Conservation (phyloP, 2,329 filamentous ascomycete genomes). For the Ophiocordyceps camponoti-floridani region DNA sequence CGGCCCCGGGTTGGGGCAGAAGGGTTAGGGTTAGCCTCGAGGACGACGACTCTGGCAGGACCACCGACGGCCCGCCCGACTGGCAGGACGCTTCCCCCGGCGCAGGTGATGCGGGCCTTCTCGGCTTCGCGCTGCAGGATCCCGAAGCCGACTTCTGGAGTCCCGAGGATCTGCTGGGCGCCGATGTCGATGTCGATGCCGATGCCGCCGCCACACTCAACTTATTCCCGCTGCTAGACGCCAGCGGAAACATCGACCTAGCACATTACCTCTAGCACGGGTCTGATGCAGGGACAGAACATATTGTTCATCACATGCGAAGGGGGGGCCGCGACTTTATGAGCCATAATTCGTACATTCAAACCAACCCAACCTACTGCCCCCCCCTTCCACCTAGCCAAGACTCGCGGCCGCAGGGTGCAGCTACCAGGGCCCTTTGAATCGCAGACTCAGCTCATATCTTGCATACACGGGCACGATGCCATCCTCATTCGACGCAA, state of each 20-base stretch:
- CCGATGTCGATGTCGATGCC: constrained; percentile 17
- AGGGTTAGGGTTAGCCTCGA: no score
- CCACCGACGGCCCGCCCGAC: background rate
- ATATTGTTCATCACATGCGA: background rate
- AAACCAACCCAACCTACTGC: background rate
- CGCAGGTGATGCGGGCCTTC: constrained; percentile 16
- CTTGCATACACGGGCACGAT: background rate
- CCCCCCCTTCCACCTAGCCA: background rate
- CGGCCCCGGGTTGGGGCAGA: no score
- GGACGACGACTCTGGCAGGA: background rate
- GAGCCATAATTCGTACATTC: no score
- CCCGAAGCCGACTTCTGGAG: constrained; percentile 22
- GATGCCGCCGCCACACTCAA: constrained; percentile 24
- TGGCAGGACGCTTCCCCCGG: background rate
- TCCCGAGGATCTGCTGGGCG: constrained; percentile 12
- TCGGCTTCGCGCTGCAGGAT: constrained; percentile 20
- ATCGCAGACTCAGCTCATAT: background rate
- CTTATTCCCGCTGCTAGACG: constrained; percentile 31
- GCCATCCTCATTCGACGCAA: background rate
- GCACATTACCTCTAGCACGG: constrained; percentile 17
- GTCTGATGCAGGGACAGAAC: background rate
- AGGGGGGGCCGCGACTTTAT: no score
- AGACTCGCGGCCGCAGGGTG: background rate
- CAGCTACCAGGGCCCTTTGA: background rate
- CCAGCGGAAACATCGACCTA: constrained; percentile 33